Base-by-base conservation (phyloP, 345 rosid species). In the Physaria fendleri region DNA sequence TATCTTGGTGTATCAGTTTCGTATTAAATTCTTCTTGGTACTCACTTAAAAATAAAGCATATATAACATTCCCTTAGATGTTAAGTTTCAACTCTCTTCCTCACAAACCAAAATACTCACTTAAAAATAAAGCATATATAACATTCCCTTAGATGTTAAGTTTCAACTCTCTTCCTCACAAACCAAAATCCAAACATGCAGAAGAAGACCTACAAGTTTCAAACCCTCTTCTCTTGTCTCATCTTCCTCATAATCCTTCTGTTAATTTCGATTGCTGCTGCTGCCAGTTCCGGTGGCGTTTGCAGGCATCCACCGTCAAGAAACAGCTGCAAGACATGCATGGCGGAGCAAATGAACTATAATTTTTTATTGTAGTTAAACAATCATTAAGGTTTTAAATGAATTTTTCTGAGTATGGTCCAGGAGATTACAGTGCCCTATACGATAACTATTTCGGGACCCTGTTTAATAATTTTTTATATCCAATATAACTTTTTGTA, bases 301-400 rank as follows among this genome's bases (percentile, higher is more conserved):
- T 63, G 69, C 16, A 64, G 59, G 14, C 33, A 69, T 30, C 74
- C 74, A 4, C 59, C 68, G 8, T 4, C 68, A 64, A 25, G 6
- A 67, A 27, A 65, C 1, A 81, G 71, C 9, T 90, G 97, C 57
- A 72, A 67, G 51, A 59, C 61, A 44, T 86, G 92, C 77, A 66
- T 90, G 17, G 17, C 57, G 10, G 74, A 79, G 46, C 83, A 71
- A 65, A 71, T 84, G 79, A 75, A 70, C 54, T 76, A 71, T 57
- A 18, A 34, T 15, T 82, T 22, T 22, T 27, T 27, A 27, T n/a
- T 33, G 41, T 11, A 32, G 33, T 17, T 18, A 30, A 32, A 18
- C 17, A 18, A 16, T 32, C 11, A 13, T 32, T 5, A 25, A 25
- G 28, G 28, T 27, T 27, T 27, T 8, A 27, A 5, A 27, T 1